Evolutionary conservation across 192 early-diverging fungal genomes (phyloP).

Genomic region (Linnemannia exigua): DNA sequence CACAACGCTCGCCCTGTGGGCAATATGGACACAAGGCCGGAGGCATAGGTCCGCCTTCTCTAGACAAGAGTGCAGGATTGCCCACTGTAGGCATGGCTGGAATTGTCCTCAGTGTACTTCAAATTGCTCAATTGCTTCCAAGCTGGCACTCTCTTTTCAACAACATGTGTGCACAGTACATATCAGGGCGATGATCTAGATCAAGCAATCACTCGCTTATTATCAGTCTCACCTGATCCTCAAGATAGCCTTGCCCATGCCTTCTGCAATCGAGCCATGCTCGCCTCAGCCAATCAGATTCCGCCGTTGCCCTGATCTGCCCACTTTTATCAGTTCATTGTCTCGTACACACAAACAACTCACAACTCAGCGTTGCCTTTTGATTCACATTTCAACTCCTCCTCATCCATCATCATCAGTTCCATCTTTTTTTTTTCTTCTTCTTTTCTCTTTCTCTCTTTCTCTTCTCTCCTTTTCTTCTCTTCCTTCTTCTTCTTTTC

Average conservation of each 20-base stretch:
- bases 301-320: conserved; percentile 14
- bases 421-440: conserved; percentile 19
- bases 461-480: not conserved
- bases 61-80: too few relatives aligned
- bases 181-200: not conserved
- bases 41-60: too few relatives aligned
- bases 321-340: not conserved
- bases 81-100: too few relatives aligned
- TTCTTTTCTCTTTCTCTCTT: not conserved
- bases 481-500: not conserved
- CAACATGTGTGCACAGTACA: not conserved
- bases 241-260: not conserved
- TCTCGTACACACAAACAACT: not conserved
- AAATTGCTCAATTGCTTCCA: not conserved
- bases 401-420: not conserved
- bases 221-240: not conserved
- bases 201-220: not conserved
- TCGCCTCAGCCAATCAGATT: conserved; percentile 34
- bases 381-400: conserved; percentile 7
- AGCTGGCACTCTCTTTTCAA: not conserved
- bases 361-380: not conserved
- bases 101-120: too few relatives aligned
- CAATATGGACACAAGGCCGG: too few relatives aligned
- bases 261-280: conserved; percentile 39
- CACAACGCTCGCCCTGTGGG: too few relatives aligned